phyloP scores from a whole-genome alignment of 176 grass and related monocot genomes.

The Otatea glauca region DNA sequence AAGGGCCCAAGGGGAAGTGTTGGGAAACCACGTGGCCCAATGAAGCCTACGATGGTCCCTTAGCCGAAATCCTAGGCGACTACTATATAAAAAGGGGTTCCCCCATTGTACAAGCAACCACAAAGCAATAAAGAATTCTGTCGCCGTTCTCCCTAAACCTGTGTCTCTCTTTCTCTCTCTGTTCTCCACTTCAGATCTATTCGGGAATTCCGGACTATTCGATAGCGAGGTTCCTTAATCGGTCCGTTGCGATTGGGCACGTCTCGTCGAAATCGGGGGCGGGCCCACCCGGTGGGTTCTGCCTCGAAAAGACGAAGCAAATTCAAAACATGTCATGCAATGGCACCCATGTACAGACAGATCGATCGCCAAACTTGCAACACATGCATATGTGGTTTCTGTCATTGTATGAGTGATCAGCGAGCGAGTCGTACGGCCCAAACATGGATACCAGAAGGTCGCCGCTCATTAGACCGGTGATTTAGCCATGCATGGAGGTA shows the following conservation, averaged over 20 bases:
- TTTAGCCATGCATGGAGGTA: background rate
- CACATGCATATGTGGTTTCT: background rate
- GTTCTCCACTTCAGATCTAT: no score
- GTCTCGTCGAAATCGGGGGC: background rate
- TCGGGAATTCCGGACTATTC: no score
- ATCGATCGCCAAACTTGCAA: background rate
- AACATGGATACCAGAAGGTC: background rate
- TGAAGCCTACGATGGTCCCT: no score
- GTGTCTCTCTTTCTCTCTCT: no score
- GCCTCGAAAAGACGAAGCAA: constrained; percentile 30
- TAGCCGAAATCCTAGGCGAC: no score
- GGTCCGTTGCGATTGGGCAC: background rate
- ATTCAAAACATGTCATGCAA: constrained; percentile 25
- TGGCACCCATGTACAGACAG: background rate
- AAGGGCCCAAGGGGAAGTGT: no score
- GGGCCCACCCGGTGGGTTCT: background rate
- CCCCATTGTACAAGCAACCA: no score
- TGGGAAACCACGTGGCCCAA: no score
- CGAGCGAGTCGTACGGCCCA: background rate
- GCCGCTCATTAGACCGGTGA: background rate
- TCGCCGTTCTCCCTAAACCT: no score
- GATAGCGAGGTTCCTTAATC: no score
- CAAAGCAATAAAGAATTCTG: no score
- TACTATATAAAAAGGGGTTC: no score
- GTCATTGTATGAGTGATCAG: background rate